Conservation (phyloP, 306 rosid genomes). For the Trifolium subterraneum region DNA sequence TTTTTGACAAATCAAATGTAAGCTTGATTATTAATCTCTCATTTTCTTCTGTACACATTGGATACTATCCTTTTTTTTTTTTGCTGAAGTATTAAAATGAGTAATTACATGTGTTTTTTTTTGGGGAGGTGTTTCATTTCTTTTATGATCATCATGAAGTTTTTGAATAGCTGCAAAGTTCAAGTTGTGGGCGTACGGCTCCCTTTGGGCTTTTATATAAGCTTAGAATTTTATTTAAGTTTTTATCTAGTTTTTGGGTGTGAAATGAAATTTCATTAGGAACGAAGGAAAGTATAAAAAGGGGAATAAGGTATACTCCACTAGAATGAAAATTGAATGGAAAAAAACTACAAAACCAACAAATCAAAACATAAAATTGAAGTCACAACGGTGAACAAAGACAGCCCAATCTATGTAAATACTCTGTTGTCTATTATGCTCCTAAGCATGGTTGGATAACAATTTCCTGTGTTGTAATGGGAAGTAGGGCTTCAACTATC, state of each 20-base stretch:
- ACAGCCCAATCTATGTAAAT: neutral
- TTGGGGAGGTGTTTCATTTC: neutral
- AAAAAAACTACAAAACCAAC: neutral
- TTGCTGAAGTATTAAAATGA: neutral
- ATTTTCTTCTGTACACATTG: conserved; percentile 15
- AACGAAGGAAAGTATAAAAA: neutral
- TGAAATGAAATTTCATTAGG: neutral
- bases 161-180: conserved; percentile 16
- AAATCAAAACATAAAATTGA: neutral
- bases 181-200: neutral
- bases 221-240: neutral
- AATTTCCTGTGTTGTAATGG: conserved; percentile 11
- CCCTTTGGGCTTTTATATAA: conserved; percentile 1
- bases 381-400: neutral
- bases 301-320: neutral
- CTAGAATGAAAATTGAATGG: neutral
- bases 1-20: conserved; percentile 64
- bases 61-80: neutral
- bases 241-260: neutral
- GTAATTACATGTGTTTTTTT: conserved; percentile 6
- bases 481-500: conserved; percentile 16
- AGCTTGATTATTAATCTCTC: conserved; percentile 35
- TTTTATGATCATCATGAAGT: conserved; percentile 1
- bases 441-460: neutral
- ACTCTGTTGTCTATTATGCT: neutral